phyloP scores from a whole-genome alignment of 1,284 basidiomycete genomes.

The Mycena sp. region DNA sequence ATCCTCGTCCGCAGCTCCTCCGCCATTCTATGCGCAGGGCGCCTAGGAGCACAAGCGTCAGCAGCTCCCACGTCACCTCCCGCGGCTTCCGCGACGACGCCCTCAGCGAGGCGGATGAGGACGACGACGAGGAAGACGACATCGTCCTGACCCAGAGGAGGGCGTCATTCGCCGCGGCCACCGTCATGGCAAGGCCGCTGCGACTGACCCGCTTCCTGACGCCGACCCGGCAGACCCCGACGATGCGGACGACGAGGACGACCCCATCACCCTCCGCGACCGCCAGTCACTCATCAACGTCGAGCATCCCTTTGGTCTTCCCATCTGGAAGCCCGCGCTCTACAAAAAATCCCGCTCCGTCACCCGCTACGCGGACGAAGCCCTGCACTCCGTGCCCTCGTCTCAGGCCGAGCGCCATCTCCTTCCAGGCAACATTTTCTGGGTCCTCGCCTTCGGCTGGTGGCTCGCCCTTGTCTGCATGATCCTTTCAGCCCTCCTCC shows the following conservation, averaged over 20 bases:
- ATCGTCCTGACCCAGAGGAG: conserved; percentile 37
- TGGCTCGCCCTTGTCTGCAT: conserved; percentile 88
- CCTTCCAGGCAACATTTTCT: conserved; percentile 92
- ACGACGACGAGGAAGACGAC: conserved; percentile 36
- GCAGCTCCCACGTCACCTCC: conserved; percentile 60
- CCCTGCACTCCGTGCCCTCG: conserved; percentile 91
- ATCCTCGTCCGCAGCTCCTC: conserved; percentile 60
- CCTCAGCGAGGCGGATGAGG: conserved; percentile 57
- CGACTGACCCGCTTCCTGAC: conserved; percentile 25
- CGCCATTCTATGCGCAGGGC: conserved; percentile 55
- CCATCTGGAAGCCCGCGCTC: conserved; percentile 99
- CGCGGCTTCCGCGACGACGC: conserved; percentile 57
- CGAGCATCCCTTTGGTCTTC: conserved; percentile 98
- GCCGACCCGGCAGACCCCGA: conserved; percentile 41
- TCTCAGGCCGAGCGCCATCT: conserved; percentile 92
- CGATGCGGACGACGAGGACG: conserved; percentile 54
- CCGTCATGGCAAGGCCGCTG: conserved; percentile 40
- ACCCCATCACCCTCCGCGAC: conserved; percentile 95
- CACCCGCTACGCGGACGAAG: conserved; percentile 95
- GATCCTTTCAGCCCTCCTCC: conserved; percentile 73
- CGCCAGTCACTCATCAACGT: conserved; percentile 99
- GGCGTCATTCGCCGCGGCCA: conserved; percentile 20
- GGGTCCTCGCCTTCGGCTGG: conserved; percentile 90
- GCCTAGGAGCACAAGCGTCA: conserved; percentile 67
- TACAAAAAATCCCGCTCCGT: conserved; percentile 99